Percentiles rank a stretch among this genome's conserved stretches.
Evolutionary conservation across 2,329 filamentous ascomycete genomes (phyloP).

Genomic region (Phaeomoniella chlamydospora): DNA sequence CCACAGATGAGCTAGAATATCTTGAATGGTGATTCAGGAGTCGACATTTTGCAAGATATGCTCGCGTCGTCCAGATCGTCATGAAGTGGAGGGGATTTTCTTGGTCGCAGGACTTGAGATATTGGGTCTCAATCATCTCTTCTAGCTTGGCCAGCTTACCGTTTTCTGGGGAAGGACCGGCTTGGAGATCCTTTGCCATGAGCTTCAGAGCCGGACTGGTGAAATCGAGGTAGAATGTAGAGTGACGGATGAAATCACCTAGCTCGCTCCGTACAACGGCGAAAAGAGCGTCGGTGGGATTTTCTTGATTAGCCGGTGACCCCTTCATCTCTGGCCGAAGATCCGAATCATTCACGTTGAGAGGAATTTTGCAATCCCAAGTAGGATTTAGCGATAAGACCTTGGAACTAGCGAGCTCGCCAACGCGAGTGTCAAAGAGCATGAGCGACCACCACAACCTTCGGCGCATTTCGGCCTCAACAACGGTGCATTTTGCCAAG

Average conservation of each 20-base stretch:
- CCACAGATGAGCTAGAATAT: constrained; percentile 7
- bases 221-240: constrained; percentile 30
- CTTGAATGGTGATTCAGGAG: constrained; percentile 34
- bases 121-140: constrained; percentile 28
- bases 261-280: constrained; percentile 28
- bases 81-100: constrained; percentile 32
- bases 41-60: constrained; percentile 30
- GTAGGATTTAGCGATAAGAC: constrained; percentile 20
- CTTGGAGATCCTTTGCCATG: constrained; percentile 12
- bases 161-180: constrained; percentile 9
- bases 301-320: constrained; percentile 14
- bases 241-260: constrained; percentile 23
- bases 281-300: constrained; percentile 26
- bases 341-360: constrained; percentile 28
- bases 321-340: constrained; percentile 23
- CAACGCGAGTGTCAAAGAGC: constrained; percentile 52
- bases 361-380: constrained; percentile 27
- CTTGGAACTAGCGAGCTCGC: constrained; percentile 46
- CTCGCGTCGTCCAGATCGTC: constrained; percentile 30
- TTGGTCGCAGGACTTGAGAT: constrained; percentile 25
- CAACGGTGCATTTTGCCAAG: constrained; percentile 25
- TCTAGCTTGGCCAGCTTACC: constrained; percentile 21
- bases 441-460: constrained; percentile 61
- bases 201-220: constrained; percentile 23
- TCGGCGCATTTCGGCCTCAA: constrained; percentile 57